Conservation (phyloP, 305 asterid genomes). For the Nicotiana rustica region DNA sequence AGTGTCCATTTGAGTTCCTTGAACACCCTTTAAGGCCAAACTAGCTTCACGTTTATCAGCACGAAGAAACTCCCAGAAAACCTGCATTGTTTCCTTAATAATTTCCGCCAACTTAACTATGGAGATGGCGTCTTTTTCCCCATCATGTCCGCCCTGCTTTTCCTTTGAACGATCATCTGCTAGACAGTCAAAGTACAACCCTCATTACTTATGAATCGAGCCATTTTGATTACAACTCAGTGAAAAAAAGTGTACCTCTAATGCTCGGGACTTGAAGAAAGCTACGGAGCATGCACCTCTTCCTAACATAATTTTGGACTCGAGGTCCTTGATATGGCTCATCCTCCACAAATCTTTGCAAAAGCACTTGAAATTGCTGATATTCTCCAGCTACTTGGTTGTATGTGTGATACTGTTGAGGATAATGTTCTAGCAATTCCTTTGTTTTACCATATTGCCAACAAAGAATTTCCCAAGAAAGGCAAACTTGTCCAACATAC, state of each 20-base stretch:
- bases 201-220: not conserved
- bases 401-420: constrained; percentile 53
- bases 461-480: constrained; percentile 79
- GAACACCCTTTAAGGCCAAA: constrained; percentile 42
- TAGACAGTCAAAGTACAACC: constrained; percentile 9
- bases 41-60: constrained; percentile 60
- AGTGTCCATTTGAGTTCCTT: constrained; percentile 42
- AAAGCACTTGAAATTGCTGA: constrained; percentile 83
- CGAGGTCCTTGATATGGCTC: constrained; percentile 78
- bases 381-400: constrained; percentile 70
- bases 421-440: constrained; percentile 54
- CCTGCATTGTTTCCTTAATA: constrained; percentile 62
- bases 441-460: constrained; percentile 68
- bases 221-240: not conserved
- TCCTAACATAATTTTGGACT: constrained; percentile 58
- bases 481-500: constrained; percentile 79
- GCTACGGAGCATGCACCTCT: constrained; percentile 57
- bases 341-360: constrained; percentile 82
- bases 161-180: constrained; percentile 71
- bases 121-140: constrained; percentile 54
- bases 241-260: constrained; percentile 53
- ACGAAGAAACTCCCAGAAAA: constrained; percentile 66
- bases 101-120: constrained; percentile 49
- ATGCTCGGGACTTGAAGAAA: constrained; percentile 81
- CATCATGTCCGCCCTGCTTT: constrained; percentile 50